Evolutionary conservation across 2,329 filamentous ascomycete genomes (phyloP).

Genomic region (Botrytis aclada): DNA sequence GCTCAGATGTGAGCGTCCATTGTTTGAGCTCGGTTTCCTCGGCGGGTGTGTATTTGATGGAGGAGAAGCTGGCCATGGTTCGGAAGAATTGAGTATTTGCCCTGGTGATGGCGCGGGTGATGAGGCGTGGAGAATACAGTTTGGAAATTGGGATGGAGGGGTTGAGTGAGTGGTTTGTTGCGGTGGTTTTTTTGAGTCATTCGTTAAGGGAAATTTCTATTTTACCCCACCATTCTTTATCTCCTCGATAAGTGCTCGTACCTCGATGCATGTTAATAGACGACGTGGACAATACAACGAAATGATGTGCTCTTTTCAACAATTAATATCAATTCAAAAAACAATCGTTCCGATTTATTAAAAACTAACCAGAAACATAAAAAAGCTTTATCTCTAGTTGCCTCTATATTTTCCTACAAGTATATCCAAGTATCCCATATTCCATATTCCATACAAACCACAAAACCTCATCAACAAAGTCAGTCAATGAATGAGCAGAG

Average conservation of each 20-base stretch:
- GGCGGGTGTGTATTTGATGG: conserved; percentile 67
- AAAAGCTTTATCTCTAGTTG: neutral
- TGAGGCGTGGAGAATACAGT: conserved; percentile 34
- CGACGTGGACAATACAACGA: neutral
- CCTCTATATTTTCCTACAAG: too few species aligned
- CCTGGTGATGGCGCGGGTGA: conserved; percentile 46
- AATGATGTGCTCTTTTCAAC: neutral
- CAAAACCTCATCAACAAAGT: too few species aligned
- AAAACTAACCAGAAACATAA: accelerated
- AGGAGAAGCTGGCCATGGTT: conserved; percentile 64
- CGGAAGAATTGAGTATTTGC: conserved; percentile 54
- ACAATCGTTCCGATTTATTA: accelerated
- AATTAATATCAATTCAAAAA: neutral
- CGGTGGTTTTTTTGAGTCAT: conserved; percentile 10
- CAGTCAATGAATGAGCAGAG: too few species aligned
- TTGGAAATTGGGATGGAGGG: conserved; percentile 28
- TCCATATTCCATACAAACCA: too few species aligned
- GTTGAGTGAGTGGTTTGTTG: neutral
- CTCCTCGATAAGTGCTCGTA: too few species aligned
- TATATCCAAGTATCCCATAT: too few species aligned
- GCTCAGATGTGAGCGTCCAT: conserved; percentile 77
- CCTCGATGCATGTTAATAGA: too few species aligned
- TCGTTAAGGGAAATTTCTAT: conserved; percentile 4
- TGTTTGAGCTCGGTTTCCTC: conserved; percentile 87
- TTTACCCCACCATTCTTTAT: conserved; percentile 5